Evolutionary conservation across 306 rosid species (phyloP), one percentile per base, ranked within the genome.

Genomic region (Luffa aegyptiaca): DNA sequence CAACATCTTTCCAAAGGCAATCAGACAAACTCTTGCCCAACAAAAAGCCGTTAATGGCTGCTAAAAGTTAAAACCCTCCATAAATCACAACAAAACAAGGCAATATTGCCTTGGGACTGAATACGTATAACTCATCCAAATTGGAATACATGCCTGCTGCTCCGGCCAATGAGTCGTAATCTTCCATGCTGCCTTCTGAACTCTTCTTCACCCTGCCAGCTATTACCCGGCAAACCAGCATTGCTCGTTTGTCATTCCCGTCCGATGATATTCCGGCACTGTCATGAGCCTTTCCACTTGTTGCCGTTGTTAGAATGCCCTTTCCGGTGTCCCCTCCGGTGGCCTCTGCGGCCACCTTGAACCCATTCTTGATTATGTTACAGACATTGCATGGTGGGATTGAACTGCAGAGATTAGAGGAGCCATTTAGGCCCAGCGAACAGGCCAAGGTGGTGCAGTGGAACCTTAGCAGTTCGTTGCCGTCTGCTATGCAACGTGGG

Each of bases 11-110:
- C 39, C 80, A 56, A 56, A 53, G 79, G 75, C 31, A 75, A 59
- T 8, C 76, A 48, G 39, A 57, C 71, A 77, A 62, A 76, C 35
- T 79, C 17, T 59, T 21, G 57, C 80, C 62, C 31, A 69, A 36
- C 81, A 71, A 26, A 65, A 78, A 46, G 61, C 68, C 52, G 5
- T 48, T 66, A 46, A 16, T 41, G n/a, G 16, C 31, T 7, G 37
- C 59, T 64, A 80, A 44, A 81, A 80, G 87, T 87, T 48, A 95
- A 81, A 86, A 92, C 2, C 89, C 99, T 48, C 84, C 83, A 59
- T 95, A 93, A 84, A 95, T 90, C 35, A 95, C 99, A 87, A 95
- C 99, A 87, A 95, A 95, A 85, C 99, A 95, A 79, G 97, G 99
- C 91, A 95, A 88, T 74, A 95, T 95, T 59, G 99, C 97, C 86